Conservation (phyloP, 108 stramenopile species). For the Pseudonitzschia pungens region DNA sequence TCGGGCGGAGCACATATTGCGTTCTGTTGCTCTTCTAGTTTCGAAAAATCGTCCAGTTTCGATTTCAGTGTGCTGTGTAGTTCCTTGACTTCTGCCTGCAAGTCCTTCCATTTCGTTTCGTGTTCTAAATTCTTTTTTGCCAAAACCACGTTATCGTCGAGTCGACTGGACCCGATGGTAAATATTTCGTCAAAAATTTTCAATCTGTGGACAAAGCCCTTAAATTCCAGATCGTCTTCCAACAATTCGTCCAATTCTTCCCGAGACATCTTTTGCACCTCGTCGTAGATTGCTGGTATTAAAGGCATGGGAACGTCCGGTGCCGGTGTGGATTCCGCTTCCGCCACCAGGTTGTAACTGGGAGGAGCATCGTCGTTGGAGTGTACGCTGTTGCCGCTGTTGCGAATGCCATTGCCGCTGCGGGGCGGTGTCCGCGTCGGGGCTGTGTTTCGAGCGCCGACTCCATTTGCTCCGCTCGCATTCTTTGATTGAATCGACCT, state of each 20-base stretch:
- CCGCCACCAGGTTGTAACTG: constrained; percentile 27
- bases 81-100: constrained; percentile 36
- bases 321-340: constrained; percentile 23
- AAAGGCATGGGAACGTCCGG: constrained; percentile 48
- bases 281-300: constrained; percentile 59
- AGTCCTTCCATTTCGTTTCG: constrained; percentile 38
- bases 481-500: constrained; percentile 46
- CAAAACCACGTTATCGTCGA: constrained; percentile 48
- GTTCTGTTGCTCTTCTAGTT: constrained; percentile 53
- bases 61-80: constrained; percentile 41
- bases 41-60: constrained; percentile 48
- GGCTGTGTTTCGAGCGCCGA: background rate
- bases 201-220: constrained; percentile 42
- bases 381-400: background rate
- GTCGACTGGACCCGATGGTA: constrained; percentile 34
- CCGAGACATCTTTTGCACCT: constrained; percentile 47
- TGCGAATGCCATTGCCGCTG: constrained; percentile 1
- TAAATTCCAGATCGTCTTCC: constrained; percentile 49
- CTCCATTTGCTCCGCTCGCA: constrained; percentile 6
- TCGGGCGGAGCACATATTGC: constrained; percentile 53
- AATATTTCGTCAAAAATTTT: constrained; percentile 40
- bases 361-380: constrained; percentile 32
- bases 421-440: constrained; percentile 14
- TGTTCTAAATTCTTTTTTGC: constrained; percentile 51
- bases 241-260: constrained; percentile 55